Evolutionary conservation across 371 early-diverging fungal genomes (phyloP), one percentile per base, ranked within the genome.

Genomic region (Actinomortierella wolfii): DNA sequence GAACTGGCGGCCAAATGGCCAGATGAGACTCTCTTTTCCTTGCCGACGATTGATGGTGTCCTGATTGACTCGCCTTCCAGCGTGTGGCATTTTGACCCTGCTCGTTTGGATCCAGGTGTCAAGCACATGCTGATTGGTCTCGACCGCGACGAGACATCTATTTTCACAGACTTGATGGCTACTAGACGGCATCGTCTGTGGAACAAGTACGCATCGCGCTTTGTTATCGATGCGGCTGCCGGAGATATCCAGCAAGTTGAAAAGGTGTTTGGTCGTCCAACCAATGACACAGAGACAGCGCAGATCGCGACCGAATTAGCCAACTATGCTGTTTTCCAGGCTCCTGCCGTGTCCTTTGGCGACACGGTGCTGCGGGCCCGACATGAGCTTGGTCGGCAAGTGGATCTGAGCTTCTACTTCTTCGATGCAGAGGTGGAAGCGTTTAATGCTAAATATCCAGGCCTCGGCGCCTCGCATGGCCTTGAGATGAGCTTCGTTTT

Each of bases 1-100:
- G 64, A 63, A 1, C 26, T 68, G 34, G 15, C 47, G 7, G 20
- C 29, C 21, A 34, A 34, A 11, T 34, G 34, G 34, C 34, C 34
- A 6, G 34, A 34, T 34, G 34, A 34, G 4, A 6, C 11, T 4
- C 34, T 34, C 11, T 34, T 34, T 11, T 34, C 34, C 7, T 11
- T 51, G 8, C 74, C 74, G 0, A 64, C 67, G 1, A 74, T 74
- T 26, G 74, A 74, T 21, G 50, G 54, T 39, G 59, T 74, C 18
- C 39, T 74, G 39, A 59, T 74, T 34, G 24, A 64, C 20, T 48
- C 54, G 20, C 67, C 67, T 44, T 51, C 50, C 11, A 62, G 74
- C n/a, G 57, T 42, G 8, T 57, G 67, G 67, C 39, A 53, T n/a
- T 67, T 67, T 23, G 74, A 74, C 40, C 41, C 48, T 2, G 26